These are phyloP conservation scores for Jasminum sambac DNA, from an alignment of 257 asterid genomes.

Conservation along the genomic window DNA sequence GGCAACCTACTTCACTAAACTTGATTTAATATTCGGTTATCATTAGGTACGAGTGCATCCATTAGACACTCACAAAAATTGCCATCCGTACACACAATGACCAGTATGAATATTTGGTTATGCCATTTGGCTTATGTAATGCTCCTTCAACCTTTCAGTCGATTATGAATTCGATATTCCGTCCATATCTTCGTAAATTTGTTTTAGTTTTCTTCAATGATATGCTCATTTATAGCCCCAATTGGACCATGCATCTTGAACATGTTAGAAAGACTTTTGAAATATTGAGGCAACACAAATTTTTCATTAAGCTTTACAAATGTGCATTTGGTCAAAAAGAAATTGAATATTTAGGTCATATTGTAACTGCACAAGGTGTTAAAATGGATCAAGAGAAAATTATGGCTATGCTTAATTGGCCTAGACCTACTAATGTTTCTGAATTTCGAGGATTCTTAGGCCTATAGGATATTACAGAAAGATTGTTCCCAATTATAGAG, in stretches of 20 bases:
- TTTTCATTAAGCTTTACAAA: neutral
- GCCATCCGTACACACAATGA: conserved; percentile 2
- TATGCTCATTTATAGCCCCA: conserved; percentile 5
- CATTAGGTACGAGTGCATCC: neutral
- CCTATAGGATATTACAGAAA: neutral
- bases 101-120: neutral
- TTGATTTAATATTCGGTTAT: neutral
- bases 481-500: neutral
- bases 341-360: conserved; percentile 1
- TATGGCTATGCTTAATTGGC: neutral
- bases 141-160: neutral
- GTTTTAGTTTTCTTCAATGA: conserved; percentile 18
- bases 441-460: neutral
- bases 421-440: neutral
- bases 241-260: neutral
- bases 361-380: neutral
- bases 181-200: neutral
- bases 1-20: neutral
- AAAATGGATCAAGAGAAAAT: neutral
- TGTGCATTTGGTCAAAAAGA: neutral
- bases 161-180: neutral
- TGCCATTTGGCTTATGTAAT: neutral
- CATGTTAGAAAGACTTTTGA: neutral
- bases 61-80: neutral
- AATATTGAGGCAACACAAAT: neutral